phyloP scores from a whole-genome alignment of 2,329 filamentous ascomycete genomes.

The Triangularia setosa region DNA sequence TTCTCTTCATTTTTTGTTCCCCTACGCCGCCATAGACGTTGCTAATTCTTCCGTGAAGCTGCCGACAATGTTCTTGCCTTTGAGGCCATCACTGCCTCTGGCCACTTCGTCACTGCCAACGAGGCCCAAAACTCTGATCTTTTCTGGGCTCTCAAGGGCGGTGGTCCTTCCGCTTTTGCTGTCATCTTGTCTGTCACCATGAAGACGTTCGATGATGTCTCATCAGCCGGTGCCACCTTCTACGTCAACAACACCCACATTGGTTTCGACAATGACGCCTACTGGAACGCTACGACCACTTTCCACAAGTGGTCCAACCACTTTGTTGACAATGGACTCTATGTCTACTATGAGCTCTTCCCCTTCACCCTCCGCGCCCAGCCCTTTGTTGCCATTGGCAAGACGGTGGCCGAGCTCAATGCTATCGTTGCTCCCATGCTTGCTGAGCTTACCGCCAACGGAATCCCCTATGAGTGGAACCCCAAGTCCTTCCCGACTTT shows the following conservation, averaged over 20 bases:
- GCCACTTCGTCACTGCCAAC: conserved; percentile 40
- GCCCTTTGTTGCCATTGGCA: conserved; percentile 35
- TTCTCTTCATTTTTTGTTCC: conserved; percentile 1
- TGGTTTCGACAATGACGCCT: conserved; percentile 34
- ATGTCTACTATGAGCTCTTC: conserved; percentile 41
- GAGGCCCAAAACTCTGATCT: conserved; percentile 44
- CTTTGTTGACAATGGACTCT: conserved; percentile 40
- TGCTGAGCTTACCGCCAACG: conserved; percentile 29
- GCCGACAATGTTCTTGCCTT: conserved; percentile 49
- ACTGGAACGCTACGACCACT: conserved; percentile 43
- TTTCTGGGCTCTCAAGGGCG: conserved; percentile 53
- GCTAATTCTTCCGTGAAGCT: conserved; percentile 10
- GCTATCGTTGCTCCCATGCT: conserved; percentile 34
- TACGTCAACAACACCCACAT: conserved; percentile 37
- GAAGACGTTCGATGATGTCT: conserved; percentile 47
- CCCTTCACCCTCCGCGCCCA: conserved; percentile 36
- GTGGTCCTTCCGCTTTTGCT: conserved; percentile 50
- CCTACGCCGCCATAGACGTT: background rate
- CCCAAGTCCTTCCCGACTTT: conserved; percentile 34
- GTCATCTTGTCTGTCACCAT: conserved; percentile 47
- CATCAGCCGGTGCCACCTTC: conserved; percentile 40
- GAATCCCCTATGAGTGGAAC: conserved; percentile 30
- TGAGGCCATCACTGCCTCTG: conserved; percentile 45
- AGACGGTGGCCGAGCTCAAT: conserved; percentile 32
- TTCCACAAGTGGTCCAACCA: conserved; percentile 44